Base-by-base conservation (phyloP, 192 early-diverging fungal genomes). In the Geosiphon pyriformis region DNA sequence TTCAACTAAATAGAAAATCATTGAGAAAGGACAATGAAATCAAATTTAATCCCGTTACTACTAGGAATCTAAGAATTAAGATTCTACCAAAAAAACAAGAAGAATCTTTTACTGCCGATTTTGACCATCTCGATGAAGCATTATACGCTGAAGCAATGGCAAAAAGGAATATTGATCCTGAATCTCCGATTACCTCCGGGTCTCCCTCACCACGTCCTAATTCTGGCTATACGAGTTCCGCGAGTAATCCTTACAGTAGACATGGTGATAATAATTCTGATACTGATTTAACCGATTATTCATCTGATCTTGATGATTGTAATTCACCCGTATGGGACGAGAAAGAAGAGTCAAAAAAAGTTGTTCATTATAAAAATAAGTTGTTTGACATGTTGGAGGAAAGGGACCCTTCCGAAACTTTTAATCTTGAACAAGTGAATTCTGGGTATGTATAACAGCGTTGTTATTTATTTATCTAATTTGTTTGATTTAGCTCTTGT, bases 201-300 rank as follows among this genome's bases (percentile, higher is more conserved):
- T 42, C 15, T 10, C 37, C 7, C 6, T 42, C 37, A 42, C 37
- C 37, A 15, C 6, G 7, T 42, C 15, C 37, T 10, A 10, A 42
- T 42, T 42, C 37, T 42, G 37, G 37, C 15, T 42, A 42, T 15
- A 42, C 15, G 37, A 42, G 7, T 10, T 42, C 37, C 7, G 15
- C 6, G 6, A 42, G 37, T 42, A 15, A 15, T 15, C 7, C 37
- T 42, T 42, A 42, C 15, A 42, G 37, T 42, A 6, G 37, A 42
- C 37, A 42, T 10, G 37, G 15, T 10, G 37, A 15, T 10, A 42
- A 42, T 42, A 7, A 29, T 22, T 22, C 22, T 32, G 55, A 57
- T 34, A 57, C 55, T 32, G 55, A 57, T 32, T 29, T 57, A 3
- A 57, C 55, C n/a, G 55, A 29, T 57, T 57, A 30, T 57, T 17